Evolutionary conservation across 441 rosid genomes (phyloP).

Genomic region (Gossypium aridum): DNA sequence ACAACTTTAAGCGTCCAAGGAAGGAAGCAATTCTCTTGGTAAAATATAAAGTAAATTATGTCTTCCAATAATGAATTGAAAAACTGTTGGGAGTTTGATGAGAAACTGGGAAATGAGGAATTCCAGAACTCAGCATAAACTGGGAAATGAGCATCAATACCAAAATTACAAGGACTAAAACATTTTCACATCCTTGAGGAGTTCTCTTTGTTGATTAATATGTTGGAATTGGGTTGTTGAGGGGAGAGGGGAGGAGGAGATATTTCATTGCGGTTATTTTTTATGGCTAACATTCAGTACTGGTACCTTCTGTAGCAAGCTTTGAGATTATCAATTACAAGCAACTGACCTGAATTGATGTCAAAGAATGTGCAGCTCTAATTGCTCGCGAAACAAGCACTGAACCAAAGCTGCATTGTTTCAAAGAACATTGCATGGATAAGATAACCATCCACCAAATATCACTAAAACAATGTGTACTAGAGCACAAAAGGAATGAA

Average conservation of each 20-base stretch:
- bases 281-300: neutral
- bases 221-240: neutral
- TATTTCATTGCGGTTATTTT: neutral
- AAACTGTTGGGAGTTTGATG: neutral
- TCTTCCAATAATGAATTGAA: neutral
- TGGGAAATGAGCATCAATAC: neutral
- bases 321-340: neutral
- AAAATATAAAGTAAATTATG: neutral
- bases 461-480: neutral
- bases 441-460: slow-evolving; percentile 11
- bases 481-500: slow-evolving; percentile 10
- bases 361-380: slow-evolving; percentile 90
- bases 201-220: neutral
- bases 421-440: slow-evolving; percentile 5
- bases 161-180: neutral
- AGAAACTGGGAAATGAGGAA: neutral
- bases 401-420: slow-evolving; percentile 54
- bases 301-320: neutral
- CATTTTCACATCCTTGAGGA: neutral
- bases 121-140: neutral
- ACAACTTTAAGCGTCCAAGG: neutral
- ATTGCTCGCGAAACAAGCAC: slow-evolving; percentile 80
- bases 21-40: neutral
- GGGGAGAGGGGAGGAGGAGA: neutral
- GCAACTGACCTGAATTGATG: slow-evolving; percentile 80